Percentiles rank a stretch among this genome's conserved stretches.
Evolutionary conservation across 129 eudicot genomes (phyloP).

Genomic region (Saposhnikovia divaricata): DNA sequence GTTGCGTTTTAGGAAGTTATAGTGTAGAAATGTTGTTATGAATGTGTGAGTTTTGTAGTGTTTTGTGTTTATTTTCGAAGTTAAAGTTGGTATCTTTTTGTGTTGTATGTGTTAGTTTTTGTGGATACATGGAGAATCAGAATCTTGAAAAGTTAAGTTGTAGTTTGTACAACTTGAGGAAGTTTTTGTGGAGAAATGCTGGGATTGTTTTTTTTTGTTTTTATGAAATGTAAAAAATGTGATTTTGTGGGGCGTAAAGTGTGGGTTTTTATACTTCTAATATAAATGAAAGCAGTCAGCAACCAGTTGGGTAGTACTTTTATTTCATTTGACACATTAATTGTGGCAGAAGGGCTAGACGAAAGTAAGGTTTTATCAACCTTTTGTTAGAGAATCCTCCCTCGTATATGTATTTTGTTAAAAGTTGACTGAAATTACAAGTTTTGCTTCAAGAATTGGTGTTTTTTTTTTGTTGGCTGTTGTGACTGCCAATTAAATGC

Average conservation of each 20-base stretch:
- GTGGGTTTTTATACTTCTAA: not conserved
- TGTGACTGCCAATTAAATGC: not conserved
- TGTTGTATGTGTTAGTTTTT: not conserved
- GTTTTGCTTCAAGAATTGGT: not conserved
- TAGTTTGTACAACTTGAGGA: not conserved
- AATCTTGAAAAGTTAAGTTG: not conserved
- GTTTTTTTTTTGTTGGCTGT: not conserved
- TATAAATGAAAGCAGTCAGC: not conserved
- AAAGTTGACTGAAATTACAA: not conserved
- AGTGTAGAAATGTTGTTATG: not conserved
- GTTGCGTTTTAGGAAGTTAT: too few relatives aligned
- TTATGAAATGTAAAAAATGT: not conserved
- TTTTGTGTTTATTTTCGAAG: not conserved
- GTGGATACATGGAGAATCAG: not conserved
- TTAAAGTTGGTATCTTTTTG: not conserved
- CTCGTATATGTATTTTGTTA: not conserved
- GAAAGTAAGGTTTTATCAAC: too few relatives aligned
- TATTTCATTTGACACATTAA: not conserved
- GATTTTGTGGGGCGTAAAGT: not conserved
- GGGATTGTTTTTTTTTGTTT: not conserved
- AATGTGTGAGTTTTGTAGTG: not conserved
- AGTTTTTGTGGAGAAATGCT: not conserved
- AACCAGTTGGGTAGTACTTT: not conserved
- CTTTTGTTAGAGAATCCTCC: not conserved
- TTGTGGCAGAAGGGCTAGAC: too few relatives aligned